Base-by-base conservation (phyloP, 2,329 filamentous ascomycete genomes). In the Colletotrichum sp. region DNA sequence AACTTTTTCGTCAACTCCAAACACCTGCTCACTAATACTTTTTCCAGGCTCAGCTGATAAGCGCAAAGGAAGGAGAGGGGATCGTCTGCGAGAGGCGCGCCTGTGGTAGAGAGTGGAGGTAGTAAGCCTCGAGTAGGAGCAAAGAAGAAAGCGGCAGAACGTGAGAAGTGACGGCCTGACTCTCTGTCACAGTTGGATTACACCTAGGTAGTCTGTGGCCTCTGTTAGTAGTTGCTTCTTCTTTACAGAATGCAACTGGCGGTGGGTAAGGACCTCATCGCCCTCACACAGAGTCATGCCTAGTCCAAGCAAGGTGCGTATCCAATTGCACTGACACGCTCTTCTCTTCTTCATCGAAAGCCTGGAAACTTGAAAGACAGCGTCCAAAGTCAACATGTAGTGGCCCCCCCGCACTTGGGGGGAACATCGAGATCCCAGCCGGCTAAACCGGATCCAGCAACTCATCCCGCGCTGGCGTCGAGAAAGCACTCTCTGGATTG, bases 21-120 rank as follows among this genome's bases (percentile, higher is more conserved):
- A 69, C 49, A 57, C 49, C 30, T 36, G 34, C 62, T 32, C 16
- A 44, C 39, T 44, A n/a, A 44, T n/a, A n/a, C 39, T n/a, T 44
- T 44, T n/a, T 44, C 39, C 5, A 44, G 39, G 39, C 39, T 44
- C 28, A 63, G 62, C 69, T 67, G 72, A 72, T 72, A 75, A 72
- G 72, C 21, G 62, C 59, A 32, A 6, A 44, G 18, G 57, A 52
- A 32, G 28, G 26, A 13, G 24, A 18, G 28, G 64, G 26, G 36
- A 32, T 18, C 49, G 28, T 44, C 63, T 28, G 62, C 24, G 49
- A 44, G 44, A 59, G 69, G 69, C 59, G 67, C 62, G 72, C 49
- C 62, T 71, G n/a, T 55, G n/a, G 12, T 60, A 30, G 55, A 57
- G 69, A 73, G 71, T 73, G 71, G 71, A 69, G 64, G 65, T 30